Base-by-base conservation (phyloP, 805 yeast species). In the Pichia gijzeniarum region DNA sequence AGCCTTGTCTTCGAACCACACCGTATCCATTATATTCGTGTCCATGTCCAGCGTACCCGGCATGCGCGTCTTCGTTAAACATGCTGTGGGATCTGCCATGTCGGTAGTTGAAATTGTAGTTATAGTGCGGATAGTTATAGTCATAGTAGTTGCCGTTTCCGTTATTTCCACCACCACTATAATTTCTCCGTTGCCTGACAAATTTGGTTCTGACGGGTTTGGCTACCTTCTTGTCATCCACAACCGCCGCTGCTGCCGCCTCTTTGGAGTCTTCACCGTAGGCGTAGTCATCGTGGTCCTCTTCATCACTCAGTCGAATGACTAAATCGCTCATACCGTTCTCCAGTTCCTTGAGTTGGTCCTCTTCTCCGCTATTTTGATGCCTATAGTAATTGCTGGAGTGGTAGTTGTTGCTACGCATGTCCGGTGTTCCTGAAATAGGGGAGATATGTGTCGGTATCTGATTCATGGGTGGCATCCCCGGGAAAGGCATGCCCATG, bases 401-500 rank as follows among this genome's bases (percentile, higher is more conserved):
- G 16, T n/a, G 6, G 7, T 25, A 16, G 31, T 21, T 25, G 6
- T 6, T 25, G 6, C 9, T 25, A 10, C 10, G 10, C 28, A 25
- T 25, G 28, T 25, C 28, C 28, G 6, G 28, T 25, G 28, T 7
- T 16, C 34, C 34, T 6, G 34, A n/a, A 6, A 31, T 31, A 5
- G n/a, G 7, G 5, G 17, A 21, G 19, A 40, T 37, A 33, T 39
- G 54, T 16, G 41, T 46, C 16, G 45, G 45, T 14, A 48, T 32
- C 27, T 32, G 20, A 25, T 25, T 25, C 10, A 25, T 25, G 6
- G 28, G 28, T 25, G 28, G 10, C 28, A 25, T 25, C 6, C 28
- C 9, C 9, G 28, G 28, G 10, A 25, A 25, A 7, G 28, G 28
- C 28, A 25, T 25, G 6, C 28, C 28, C 10, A 25, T 25, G 28